Evolutionary conservation across 257 asterid species (phyloP).

Genomic region (Forsythia viridissima): DNA sequence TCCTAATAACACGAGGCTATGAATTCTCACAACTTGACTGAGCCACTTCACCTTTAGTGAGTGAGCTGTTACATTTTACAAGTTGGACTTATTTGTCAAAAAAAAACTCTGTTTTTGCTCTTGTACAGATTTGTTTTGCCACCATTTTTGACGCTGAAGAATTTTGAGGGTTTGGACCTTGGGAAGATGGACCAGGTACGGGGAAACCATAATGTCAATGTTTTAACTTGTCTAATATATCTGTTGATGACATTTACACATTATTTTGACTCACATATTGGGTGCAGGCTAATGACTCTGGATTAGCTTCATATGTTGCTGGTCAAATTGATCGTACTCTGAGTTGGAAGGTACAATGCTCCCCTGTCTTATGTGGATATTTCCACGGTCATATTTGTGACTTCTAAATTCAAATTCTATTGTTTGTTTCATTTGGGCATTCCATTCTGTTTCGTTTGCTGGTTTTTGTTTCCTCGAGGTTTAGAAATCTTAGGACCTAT

Average conservation of each 20-base stretch:
- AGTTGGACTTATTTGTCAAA: neutral
- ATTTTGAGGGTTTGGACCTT: slow-evolving; percentile 81
- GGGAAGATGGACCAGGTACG: slow-evolving; percentile 84
- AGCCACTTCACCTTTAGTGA: neutral
- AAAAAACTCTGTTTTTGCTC: slow-evolving; percentile 9
- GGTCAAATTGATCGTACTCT: slow-evolving; percentile 87
- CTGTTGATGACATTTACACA: slow-evolving; percentile 2
- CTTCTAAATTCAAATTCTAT: too few relatives aligned
- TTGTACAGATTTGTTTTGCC: slow-evolving; percentile 37
- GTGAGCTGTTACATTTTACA: neutral
- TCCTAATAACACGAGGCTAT: too few relatives aligned
- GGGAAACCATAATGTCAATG: slow-evolving; percentile 3
- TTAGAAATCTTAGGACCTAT: too few relatives aligned
- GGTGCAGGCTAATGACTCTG: slow-evolving; percentile 70
- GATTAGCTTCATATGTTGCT: slow-evolving; percentile 82
- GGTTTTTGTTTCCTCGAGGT: too few relatives aligned
- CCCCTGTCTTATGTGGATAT: neutral
- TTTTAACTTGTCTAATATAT: neutral
- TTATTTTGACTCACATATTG: slow-evolving; percentile 19
- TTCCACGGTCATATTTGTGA: too few relatives aligned
- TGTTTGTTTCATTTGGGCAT: too few relatives aligned
- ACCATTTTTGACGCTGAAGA: slow-evolving; percentile 59
- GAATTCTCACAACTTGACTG: neutral
- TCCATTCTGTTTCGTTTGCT: too few relatives aligned
- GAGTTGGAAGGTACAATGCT: slow-evolving; percentile 78